Conservation (phyloP, 345 rosid species). For the Hypericum perforatum region DNA sequence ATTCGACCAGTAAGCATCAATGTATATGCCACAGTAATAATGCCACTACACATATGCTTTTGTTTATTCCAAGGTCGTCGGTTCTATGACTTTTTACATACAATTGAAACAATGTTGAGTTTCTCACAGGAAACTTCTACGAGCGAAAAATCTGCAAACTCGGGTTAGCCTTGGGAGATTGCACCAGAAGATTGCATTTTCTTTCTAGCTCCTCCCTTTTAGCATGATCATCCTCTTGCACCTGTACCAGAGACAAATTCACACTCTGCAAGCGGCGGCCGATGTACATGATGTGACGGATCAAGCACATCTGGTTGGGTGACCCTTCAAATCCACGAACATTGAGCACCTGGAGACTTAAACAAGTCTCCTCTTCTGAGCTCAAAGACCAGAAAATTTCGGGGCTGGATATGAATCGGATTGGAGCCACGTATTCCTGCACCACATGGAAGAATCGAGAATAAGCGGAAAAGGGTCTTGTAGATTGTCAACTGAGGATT, state of each 20-base stretch:
- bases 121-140: too few relatives aligned
- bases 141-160: too few relatives aligned
- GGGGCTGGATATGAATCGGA: conserved; percentile 3
- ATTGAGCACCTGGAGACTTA: conserved; percentile 29
- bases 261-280: conserved; percentile 21
- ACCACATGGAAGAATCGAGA: not conserved
- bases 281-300: conserved; percentile 13
- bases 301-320: conserved; percentile 7
- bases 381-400: conserved; percentile 6
- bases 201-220: not conserved
- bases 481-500: not conserved
- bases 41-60: too few relatives aligned
- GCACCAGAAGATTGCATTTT: too few relatives aligned
- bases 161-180: too few relatives aligned
- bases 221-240: not conserved
- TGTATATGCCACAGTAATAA: too few relatives aligned
- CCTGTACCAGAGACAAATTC: conserved; percentile 13
- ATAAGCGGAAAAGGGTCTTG: too few relatives aligned
- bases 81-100: too few relatives aligned
- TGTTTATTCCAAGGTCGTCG: too few relatives aligned
- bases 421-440: conserved; percentile 16
- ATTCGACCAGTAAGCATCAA: too few relatives aligned
- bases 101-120: too few relatives aligned
- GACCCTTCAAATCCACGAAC: conserved; percentile 22
- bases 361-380: conserved; percentile 10